Percentiles rank a stretch among this genome's conserved stretches.
Evolutionary conservation across 163 green algal genomes (phyloP).

Genomic region (Volvox carteri): DNA sequence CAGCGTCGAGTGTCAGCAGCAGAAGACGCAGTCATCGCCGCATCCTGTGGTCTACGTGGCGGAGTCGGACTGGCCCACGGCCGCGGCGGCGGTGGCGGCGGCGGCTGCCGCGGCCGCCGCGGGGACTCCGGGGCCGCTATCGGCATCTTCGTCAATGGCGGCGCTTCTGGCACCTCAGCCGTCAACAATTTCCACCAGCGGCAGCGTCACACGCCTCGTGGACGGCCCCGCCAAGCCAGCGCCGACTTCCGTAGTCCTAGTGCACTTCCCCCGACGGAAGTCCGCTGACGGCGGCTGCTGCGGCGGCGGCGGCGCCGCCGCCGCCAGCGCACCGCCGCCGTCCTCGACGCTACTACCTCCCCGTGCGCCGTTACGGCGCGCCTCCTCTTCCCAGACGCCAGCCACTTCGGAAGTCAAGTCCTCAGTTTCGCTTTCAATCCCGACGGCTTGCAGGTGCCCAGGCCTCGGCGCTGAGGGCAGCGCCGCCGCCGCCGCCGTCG

Average conservation of each 20-base stretch:
- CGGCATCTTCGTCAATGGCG: background rate
- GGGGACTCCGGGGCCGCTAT: too few species aligned
- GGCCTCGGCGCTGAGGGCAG: background rate
- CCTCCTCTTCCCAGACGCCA: background rate
- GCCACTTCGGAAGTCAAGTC: background rate
- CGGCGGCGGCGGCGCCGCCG: background rate
- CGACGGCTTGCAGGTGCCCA: background rate
- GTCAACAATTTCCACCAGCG: background rate
- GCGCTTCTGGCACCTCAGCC: background rate
- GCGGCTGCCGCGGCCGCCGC: background rate
- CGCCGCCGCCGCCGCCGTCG: background rate
- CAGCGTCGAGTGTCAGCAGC: background rate
- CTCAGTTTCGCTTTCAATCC: background rate
- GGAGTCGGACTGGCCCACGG: background rate
- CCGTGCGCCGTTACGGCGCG: background rate
- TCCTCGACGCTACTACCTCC: background rate
- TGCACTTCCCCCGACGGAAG: conserved; percentile 38
- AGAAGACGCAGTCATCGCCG: background rate
- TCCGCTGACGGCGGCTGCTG: background rate
- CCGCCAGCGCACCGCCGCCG: background rate
- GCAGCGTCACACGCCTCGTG: background rate
- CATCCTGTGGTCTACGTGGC: conserved; percentile 20
- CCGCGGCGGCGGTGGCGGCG: background rate
- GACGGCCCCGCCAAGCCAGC: background rate
- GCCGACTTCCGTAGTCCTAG: conserved; percentile 23